phyloP scores from a whole-genome alignment of 441 rosid genomes.

The Gossypium gossypioides region DNA sequence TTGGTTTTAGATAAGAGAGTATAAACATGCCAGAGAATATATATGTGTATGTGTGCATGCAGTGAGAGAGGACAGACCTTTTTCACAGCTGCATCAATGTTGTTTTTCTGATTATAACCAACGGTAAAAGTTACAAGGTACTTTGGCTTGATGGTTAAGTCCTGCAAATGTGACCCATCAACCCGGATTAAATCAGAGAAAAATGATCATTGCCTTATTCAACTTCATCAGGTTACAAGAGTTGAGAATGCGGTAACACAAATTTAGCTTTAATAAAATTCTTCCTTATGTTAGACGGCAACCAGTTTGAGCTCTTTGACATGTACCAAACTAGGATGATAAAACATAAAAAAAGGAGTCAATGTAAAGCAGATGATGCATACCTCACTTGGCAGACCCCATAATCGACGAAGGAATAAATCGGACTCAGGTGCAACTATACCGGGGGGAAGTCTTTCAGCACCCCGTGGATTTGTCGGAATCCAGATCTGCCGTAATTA shows the following conservation, averaged over 20 bases:
- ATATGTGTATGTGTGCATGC: background rate
- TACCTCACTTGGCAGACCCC: slow-evolving; percentile 90
- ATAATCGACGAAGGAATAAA: slow-evolving; percentile 62
- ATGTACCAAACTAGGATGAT: background rate
- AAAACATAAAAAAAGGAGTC: background rate
- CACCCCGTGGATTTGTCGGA: slow-evolving; percentile 85
- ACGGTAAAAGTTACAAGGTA: slow-evolving; percentile 87
- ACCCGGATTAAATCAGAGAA: slow-evolving; percentile 12
- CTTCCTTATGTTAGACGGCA: background rate
- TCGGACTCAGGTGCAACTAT: slow-evolving; percentile 73
- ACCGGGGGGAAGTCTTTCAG: slow-evolving; percentile 85
- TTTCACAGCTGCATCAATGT: slow-evolving; percentile 66
- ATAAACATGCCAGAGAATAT: background rate
- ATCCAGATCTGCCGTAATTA: slow-evolving; percentile 67
- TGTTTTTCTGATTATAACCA: slow-evolving; percentile 59
- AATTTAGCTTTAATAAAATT: background rate
- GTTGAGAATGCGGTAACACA: background rate
- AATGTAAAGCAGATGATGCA: slow-evolving; percentile 5
- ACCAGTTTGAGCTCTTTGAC: background rate
- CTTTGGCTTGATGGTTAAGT: slow-evolving; percentile 43
- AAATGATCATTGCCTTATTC: background rate
- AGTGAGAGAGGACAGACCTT: slow-evolving; percentile 36
- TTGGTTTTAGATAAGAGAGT: background rate
- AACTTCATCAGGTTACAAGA: background rate
- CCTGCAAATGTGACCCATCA: slow-evolving; percentile 45